Evolutionary conservation across 495 filamentous ascomycete species (phyloP), one percentile per base, ranked within the genome.

Genomic region (Lentithecium fluviatile): DNA sequence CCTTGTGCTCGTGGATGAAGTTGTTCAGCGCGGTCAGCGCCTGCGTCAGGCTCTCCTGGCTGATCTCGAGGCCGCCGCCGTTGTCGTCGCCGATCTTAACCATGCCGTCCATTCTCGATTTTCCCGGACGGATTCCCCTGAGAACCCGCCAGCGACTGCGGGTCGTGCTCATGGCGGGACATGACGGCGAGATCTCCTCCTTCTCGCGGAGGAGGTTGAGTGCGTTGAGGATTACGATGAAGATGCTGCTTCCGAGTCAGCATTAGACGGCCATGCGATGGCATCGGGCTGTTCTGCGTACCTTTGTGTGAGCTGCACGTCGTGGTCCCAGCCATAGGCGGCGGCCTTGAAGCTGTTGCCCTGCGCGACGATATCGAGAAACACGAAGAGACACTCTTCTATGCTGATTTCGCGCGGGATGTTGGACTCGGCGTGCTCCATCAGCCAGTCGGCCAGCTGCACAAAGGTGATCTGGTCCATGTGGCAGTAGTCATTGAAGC

Each of bases 391-490:
- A 36, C 60, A 45, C 56, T 68, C 65, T 46, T 68, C 60, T 13
- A 68, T 34, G 38, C 52, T 58, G 23, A 64, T 56, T 19, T 63
- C 51, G 23, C 53, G 52, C 6, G 50, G 17, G 1, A 34, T 46
- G 11, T 19, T 56, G 0, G 56, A 56, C 15, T 60, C n/a, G 11
- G 37, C 24, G 56, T 68, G 55, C 37, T 56, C 65, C 10, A 52
- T 20, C 0, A 63, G 34, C 65, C 60, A 68, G 50, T 68, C 65
- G 21, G 65, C 65, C 24, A 68, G 47, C 29, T 60, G 55, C 6
- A 68, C 52, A 21, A 64, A 68, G 43, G 65, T 68, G 24, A 64
- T 55, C 37, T 64, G 60, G 40, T 68, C 65, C 65, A 68, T 68
- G 45, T 63, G 65, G 37, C 49, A 55, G 56, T 60, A 68, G 42